Evolutionary conservation across 129 eudicot genomes (phyloP), one percentile per base, ranked within the genome.

Genomic region (Artemisia argyi): DNA sequence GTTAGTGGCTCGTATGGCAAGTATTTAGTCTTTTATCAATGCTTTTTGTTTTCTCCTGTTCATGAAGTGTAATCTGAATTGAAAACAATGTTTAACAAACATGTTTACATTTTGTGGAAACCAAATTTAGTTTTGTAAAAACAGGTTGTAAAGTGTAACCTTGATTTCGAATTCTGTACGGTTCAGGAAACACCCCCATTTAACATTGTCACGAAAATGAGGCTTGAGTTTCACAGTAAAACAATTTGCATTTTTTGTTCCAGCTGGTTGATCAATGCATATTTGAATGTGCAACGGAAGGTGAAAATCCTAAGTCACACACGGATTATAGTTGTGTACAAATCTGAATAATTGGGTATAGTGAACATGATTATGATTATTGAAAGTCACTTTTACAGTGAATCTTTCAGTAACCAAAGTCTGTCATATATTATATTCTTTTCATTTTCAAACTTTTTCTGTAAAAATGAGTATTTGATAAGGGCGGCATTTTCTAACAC

Each of bases 1-100:
- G 51, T 65, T 17, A 65, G 73, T 65, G 20, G 72, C 46, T 64
- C 60, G 44, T 53, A 3, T 20, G 14, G 57, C 26, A 42, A 42
- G 24, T 24, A 42, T 67, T 67, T 39, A 39, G 46, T 39, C 9
- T 39, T 1, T 39, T 57, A 61, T 39, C 24, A n/a, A 26, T 69
- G 49, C 16, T 44, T 24, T 65, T 11, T 28, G 1, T 54, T 69
- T 52, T 24, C 20, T 13, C 6, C 24, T 7, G 8, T 35, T 56
- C 46, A 3, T 32, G n/a, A 51, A 15, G 49, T 68, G 22, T 56
- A 11, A 35, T 69, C 24, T 53, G 59, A 69, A 69, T 42, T 30
- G 53, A 44, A 64, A 65, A 39, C 69, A 65, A 44, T 65, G 5
- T 22, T 0, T 64, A 30, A 18, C 18, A 30, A 6, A 61, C n/a